Base-by-base conservation (phyloP, 2,329 filamentous ascomycete species). In the Helicocarpus griseus region DNA sequence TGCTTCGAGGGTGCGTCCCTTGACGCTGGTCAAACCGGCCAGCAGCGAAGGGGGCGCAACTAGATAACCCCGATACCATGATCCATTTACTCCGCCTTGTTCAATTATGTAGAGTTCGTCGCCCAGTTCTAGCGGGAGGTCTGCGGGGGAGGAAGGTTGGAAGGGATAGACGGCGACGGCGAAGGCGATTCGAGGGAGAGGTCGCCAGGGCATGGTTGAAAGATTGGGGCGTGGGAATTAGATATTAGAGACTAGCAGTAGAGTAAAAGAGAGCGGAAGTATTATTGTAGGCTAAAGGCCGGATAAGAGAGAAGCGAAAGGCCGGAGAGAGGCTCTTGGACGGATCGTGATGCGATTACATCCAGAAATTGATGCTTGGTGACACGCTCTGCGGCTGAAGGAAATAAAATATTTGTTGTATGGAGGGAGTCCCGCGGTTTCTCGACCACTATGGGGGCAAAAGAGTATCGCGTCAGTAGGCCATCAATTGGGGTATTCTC, bases 91-190 rank as follows among this genome's bases (percentile, higher is more conserved):
- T 21, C 89, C 86, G 36, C 91, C 94, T 72, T 97, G 89, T 72
- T 97, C 91, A 65, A 98, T 96, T 59, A 98, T 94, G 73, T 98
- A 98, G 58, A 98, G 77, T 72, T 98, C 93, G 78, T 98, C 93
- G 68, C 93, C 93, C 57, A 98, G 88, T 71, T 98, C 90, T 67
- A 98, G 85, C 8, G 94, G 93, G 19, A 98, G 83, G 71, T 98
- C 93, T 67, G 89, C 87, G 50, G 89, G 82, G 58, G 85, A 85
- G 54, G 87, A 85, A 54, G 93, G 87, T 61, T 86, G 79, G 73
- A 98, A 98, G 35, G 93, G 93, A 69, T 90, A 95, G 60, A 85
- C 90, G 76, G 91, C 93, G 70, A 98, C 87, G 62, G 91, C 94
- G 77, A 97, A 98, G 66, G 90, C 93, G 76, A 98, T 96, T 64